Base-by-base conservation (phyloP, 768 basidiomycete genomes). In the Mycena latifolia region DNA sequence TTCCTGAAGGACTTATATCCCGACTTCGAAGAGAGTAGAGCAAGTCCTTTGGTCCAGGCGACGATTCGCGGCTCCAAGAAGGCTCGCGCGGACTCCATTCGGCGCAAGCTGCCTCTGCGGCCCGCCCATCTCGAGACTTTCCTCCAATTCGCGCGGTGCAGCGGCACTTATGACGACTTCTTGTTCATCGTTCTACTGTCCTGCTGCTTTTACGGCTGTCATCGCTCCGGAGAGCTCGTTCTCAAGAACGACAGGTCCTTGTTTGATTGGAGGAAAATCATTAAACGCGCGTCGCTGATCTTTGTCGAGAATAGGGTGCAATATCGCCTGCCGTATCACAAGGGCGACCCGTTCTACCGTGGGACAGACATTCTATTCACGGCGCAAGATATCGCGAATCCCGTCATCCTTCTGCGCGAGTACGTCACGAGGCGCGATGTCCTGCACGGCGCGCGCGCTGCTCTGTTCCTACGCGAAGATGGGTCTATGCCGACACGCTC, bases 251-350 rank as follows among this genome's bases (percentile, higher is more conserved):
- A 66, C 45, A 39, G 55, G n/a, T 46, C 47, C 2, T 50, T 71
- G 4, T 67, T 66, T 9, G 69, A 77, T 47, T 76, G 70, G 72
- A 53, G 67, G 1, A 77, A 77, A 54, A 63, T 76, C 24, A 76
- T 77, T 43, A 71, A 73, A 45, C 55, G 69, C 6, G 28, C 66
- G 6, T 74, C 73, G n/a, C 29, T 75, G 4, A 24, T 37, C n/a
- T 71, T 77, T 39, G 25, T 27, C 0, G 17, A 50, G 15, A 55
- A 58, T 14, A 39, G 55, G n/a, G 68, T 65, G 7, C 55, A 66
- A 27, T 78, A 77, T 56, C 70, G 59, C 29, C 67, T 78, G 0
- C 76, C 74, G 8, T 78, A 78, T 53, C 75, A 78, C 55, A 78
- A 78, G 47, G 56, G 61, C 3, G 70, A 78, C 55, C 72, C 68